These are phyloP conservation scores for Plasmopara muralis DNA, from an alignment of 352 stramenopile genomes.

Conservation along the genomic window DNA sequence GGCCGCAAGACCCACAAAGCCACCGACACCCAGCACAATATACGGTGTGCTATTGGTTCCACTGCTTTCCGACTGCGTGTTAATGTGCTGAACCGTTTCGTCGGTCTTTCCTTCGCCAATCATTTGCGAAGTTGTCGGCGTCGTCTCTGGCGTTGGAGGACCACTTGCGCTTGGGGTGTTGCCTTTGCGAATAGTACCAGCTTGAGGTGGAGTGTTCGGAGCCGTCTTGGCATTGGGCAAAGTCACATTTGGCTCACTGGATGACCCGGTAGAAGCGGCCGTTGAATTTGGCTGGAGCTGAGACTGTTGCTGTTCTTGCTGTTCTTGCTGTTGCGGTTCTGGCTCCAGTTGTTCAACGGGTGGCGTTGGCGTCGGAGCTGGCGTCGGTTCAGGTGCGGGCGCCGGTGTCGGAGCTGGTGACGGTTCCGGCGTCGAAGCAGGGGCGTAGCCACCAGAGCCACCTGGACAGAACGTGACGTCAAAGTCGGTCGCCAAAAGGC, in stretches of 20 bases:
- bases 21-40: slow-evolving; percentile 33
- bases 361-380: neutral
- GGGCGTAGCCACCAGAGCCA: slow-evolving; percentile 25
- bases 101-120: slow-evolving; percentile 12
- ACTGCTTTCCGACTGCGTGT: slow-evolving; percentile 15
- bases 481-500: slow-evolving; percentile 38
- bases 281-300: neutral
- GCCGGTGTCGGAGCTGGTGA: slow-evolving; percentile 25
- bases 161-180: neutral
- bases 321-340: slow-evolving; percentile 3
- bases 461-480: slow-evolving; percentile 58
- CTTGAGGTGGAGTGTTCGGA: neutral
- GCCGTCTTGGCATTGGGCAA: neutral
- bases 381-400: slow-evolving; percentile 9
- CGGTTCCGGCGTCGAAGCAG: slow-evolving; percentile 22
- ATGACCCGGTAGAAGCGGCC: neutral
- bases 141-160: neutral
- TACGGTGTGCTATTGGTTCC: slow-evolving; percentile 15
- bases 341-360: neutral
- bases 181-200: neutral
- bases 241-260: neutral
- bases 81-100: slow-evolving; percentile 29
- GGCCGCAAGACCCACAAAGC: slow-evolving; percentile 36
- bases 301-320: slow-evolving; percentile 9
- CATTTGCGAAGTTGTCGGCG: slow-evolving; percentile 7